Percentiles rank a stretch among this genome's conserved stretches.
phyloP scores from a whole-genome alignment of 1,284 basidiomycete species.

The Marasmius oreades region DNA sequence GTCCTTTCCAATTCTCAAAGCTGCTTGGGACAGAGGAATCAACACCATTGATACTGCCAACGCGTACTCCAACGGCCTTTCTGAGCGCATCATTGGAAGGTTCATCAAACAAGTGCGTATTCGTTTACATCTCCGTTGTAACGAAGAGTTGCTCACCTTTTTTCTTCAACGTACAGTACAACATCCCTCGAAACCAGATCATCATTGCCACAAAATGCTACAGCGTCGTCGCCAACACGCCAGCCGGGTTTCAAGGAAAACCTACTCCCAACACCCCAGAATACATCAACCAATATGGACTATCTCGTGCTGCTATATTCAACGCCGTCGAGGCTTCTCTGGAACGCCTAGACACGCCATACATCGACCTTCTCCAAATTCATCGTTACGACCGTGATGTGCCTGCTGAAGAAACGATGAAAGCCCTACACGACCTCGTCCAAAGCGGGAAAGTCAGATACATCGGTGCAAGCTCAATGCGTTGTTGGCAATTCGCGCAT shows the following conservation, averaged over 20 bases:
- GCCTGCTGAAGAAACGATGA: conserved; percentile 41
- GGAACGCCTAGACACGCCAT: conserved; percentile 36
- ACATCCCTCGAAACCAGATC: conserved; percentile 53
- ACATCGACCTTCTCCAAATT: conserved; percentile 45
- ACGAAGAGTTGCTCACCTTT: background rate
- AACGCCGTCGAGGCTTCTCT: conserved; percentile 43
- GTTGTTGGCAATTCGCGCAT: conserved; percentile 39
- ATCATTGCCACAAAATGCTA: conserved; percentile 42
- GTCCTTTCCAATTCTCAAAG: conserved; percentile 17
- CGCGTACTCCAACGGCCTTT: conserved; percentile 18
- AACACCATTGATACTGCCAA: conserved; percentile 22
- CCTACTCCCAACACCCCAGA: conserved; percentile 20
- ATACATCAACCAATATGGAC: conserved; percentile 42
- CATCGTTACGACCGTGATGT: conserved; percentile 36
- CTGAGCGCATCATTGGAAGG: conserved; percentile 17
- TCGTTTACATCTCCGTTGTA: background rate
- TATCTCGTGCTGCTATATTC: conserved; percentile 42
- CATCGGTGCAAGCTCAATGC: conserved; percentile 42
- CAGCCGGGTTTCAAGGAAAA: background rate
- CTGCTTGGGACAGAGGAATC: conserved; percentile 21
- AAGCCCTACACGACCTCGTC: conserved; percentile 42
- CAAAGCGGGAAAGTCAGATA: conserved; percentile 40
- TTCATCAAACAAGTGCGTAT: conserved; percentile 21
- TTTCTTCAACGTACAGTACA: conserved; percentile 28
- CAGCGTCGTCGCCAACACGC: conserved; percentile 16